phyloP scores from a whole-genome alignment of 2,329 filamentous ascomycete species.

The Bretziella fagacearum region DNA sequence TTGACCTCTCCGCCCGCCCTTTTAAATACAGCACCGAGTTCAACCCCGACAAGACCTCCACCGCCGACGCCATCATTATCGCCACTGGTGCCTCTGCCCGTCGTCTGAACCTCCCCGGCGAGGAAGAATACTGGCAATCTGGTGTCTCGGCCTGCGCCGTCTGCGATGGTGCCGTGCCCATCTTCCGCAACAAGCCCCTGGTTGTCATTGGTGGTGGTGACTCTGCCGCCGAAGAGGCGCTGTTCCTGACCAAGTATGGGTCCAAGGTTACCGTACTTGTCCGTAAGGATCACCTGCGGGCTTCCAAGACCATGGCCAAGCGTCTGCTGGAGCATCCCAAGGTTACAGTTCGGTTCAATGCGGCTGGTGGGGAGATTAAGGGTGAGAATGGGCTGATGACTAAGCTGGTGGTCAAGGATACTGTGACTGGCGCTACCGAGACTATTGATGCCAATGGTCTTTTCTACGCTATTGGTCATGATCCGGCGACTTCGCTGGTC shows the following conservation, averaged over 20 bases:
- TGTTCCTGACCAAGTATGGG: conserved; percentile 95
- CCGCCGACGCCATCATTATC: conserved; percentile 81
- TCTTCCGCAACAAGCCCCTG: conserved; percentile 91
- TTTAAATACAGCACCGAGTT: conserved; percentile 94
- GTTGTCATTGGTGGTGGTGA: conserved; percentile 95
- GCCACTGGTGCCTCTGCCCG: conserved; percentile 89
- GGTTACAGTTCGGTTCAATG: conserved; percentile 78
- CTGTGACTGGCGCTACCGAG: conserved; percentile 57
- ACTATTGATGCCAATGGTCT: conserved; percentile 79
- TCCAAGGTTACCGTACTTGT: conserved; percentile 90
- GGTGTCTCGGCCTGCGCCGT: conserved; percentile 94
- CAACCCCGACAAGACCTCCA: conserved; percentile 64
- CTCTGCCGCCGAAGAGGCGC: conserved; percentile 89
- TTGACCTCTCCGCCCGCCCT: conserved; percentile 68
- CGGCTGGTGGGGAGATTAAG: conserved; percentile 63
- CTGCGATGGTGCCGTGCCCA: conserved; percentile 90
- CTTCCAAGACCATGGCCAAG: conserved; percentile 82
- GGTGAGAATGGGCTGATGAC: conserved; percentile 78
- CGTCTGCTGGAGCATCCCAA: conserved; percentile 70
- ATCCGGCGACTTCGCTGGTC: conserved; percentile 79
- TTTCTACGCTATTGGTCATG: conserved; percentile 95
- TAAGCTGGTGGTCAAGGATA: conserved; percentile 69
- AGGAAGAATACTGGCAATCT: conserved; percentile 94
- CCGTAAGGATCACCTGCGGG: conserved; percentile 68
- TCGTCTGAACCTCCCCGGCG: conserved; percentile 65